Evolutionary conservation across 495 filamentous ascomycete species (phyloP).

Genomic region (Penicillium alfredii): DNA sequence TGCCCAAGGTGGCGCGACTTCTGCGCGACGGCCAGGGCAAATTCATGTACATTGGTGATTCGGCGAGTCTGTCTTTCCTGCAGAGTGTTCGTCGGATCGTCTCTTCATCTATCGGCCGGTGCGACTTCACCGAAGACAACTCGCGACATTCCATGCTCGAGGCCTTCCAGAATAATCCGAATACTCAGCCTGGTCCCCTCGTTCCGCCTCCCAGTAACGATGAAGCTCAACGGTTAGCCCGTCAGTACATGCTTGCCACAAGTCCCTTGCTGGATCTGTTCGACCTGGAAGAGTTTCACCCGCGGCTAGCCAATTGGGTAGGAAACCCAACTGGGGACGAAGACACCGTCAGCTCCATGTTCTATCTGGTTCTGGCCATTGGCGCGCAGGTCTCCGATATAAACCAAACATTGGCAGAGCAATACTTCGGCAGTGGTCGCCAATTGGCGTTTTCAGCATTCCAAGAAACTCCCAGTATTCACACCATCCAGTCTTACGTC

Average conservation of each 20-base stretch:
- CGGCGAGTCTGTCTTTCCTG: slow-evolving; percentile 64
- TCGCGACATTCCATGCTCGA: slow-evolving; percentile 64
- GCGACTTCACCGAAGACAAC: slow-evolving; percentile 63
- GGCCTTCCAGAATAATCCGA: slow-evolving; percentile 40
- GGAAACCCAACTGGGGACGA: slow-evolving; percentile 36
- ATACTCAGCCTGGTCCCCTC: slow-evolving; percentile 25
- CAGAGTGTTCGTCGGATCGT: slow-evolving; percentile 70
- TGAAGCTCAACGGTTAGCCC: slow-evolving; percentile 32
- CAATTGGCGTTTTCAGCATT: slow-evolving; percentile 50
- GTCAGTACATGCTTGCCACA: slow-evolving; percentile 39
- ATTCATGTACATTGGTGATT: slow-evolving; percentile 67
- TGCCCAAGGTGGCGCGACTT: slow-evolving; percentile 45
- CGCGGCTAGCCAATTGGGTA: slow-evolving; percentile 37
- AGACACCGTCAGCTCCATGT: slow-evolving; percentile 46
- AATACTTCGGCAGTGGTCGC: slow-evolving; percentile 52
- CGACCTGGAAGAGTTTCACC: slow-evolving; percentile 31
- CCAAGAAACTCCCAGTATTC: slow-evolving; percentile 49
- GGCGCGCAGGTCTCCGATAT: slow-evolving; percentile 52
- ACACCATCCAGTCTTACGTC: slow-evolving; percentile 53
- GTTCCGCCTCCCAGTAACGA: slow-evolving; percentile 28
- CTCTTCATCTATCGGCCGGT: slow-evolving; percentile 56
- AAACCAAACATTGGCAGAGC: slow-evolving; percentile 34
- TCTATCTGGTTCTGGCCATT: slow-evolving; percentile 56
- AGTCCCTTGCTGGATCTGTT: slow-evolving; percentile 37
- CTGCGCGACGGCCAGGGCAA: slow-evolving; percentile 49